These are phyloP conservation scores for Leersia perrieri DNA, from an alignment of 176 grass and related monocot species.

Conservation along the genomic window DNA sequence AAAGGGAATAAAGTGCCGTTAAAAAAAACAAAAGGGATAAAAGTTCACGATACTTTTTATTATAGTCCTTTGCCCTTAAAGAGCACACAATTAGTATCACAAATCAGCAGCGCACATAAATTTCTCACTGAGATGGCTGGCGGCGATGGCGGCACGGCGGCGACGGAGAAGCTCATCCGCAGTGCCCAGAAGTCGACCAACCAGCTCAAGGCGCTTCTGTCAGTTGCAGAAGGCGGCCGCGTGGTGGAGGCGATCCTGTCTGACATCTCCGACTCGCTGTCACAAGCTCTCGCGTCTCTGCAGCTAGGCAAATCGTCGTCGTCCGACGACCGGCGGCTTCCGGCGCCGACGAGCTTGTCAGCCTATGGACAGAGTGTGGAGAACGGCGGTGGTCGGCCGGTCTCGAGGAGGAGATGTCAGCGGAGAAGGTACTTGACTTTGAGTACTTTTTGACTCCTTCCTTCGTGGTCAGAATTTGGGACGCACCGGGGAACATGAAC, in stretches of 20 bases:
- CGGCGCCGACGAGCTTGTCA: background rate
- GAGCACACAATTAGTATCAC: too few species aligned
- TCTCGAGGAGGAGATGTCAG: background rate
- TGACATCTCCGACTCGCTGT: slow-evolving; percentile 12
- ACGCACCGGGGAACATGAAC: too few species aligned
- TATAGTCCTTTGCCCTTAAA: background rate
- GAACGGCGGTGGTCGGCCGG: background rate
- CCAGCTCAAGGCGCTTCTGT: slow-evolving; percentile 9
- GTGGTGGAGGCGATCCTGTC: slow-evolving; percentile 11
- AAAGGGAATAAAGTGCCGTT: background rate
- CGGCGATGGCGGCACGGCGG: background rate
- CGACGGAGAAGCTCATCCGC: background rate
- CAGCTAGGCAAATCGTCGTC: background rate
- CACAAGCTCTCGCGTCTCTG: background rate
- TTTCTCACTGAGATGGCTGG: background rate
- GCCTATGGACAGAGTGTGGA: too few species aligned
- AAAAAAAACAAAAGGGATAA: too few species aligned
- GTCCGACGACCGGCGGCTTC: background rate
- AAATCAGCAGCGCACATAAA: too few species aligned
- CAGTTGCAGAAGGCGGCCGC: background rate
- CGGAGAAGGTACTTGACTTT: background rate
- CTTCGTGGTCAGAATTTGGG: too few species aligned
- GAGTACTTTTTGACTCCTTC: too few species aligned
- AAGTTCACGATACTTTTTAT: background rate
- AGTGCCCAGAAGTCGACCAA: slow-evolving; percentile 15